A percentile compares a stretch with the other conserved stretches of the same genome.
Conservation (phyloP, 305 asterid species). For the Fraxinus xanthoxyloides region DNA sequence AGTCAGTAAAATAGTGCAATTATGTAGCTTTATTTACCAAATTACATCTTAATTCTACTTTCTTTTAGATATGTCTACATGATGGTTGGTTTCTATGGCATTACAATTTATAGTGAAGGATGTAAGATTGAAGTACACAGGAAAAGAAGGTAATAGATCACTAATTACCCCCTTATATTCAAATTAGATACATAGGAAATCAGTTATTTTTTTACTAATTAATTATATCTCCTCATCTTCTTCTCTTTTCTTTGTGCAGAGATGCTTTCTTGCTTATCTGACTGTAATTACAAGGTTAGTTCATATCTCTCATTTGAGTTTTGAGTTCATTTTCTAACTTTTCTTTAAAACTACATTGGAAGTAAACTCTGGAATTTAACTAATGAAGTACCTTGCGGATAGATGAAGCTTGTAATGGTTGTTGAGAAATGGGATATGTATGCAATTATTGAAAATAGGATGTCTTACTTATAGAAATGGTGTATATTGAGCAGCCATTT, state of each 20-base stretch:
- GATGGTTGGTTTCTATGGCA: background rate
- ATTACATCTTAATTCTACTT: conserved; percentile 8
- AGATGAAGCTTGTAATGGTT: no score
- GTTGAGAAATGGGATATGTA: no score
- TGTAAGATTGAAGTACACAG: background rate
- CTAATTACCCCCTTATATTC: no score
- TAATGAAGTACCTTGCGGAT: no score
- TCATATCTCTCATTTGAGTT: no score
- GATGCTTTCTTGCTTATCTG: background rate
- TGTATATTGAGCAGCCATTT: no score
- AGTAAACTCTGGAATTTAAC: no score
- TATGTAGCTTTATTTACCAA: conserved; percentile 35
- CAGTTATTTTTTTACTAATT: background rate
- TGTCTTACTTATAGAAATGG: no score
- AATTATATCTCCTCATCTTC: background rate
- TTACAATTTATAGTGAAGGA: background rate
- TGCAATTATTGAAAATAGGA: no score
- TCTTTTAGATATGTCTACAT: conserved; percentile 8
- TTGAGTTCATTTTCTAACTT: no score
- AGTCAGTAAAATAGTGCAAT: conserved; percentile 97
- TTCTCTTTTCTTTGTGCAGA: background rate
- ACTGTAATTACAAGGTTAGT: background rate
- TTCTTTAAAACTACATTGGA: no score
- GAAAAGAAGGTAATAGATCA: no score
- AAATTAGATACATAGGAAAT: background rate